Percentiles rank a stretch among this genome's conserved stretches.
Conservation (phyloP, 768 basidiomycete species). For the Cystobasidium onofrii region DNA sequence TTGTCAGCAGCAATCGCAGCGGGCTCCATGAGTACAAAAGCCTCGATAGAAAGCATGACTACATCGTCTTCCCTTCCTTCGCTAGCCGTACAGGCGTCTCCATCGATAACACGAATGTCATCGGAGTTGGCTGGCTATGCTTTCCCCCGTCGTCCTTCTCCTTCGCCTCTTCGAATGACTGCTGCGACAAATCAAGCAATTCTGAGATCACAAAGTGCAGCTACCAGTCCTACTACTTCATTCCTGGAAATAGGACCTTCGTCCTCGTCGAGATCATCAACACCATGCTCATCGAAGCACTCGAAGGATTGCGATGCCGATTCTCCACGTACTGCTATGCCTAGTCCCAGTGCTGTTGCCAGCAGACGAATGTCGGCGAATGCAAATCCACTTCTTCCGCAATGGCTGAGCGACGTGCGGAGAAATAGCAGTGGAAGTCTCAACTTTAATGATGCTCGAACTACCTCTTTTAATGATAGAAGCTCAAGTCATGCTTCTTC, state of each 20-base stretch:
- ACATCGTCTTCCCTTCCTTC: neutral
- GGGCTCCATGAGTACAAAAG: neutral
- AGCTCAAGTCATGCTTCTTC: neutral
- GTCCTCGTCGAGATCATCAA: neutral
- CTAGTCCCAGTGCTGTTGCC: neutral
- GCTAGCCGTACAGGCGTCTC: neutral
- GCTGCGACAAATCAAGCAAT: neutral
- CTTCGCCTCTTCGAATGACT: neutral
- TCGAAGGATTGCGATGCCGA: neutral
- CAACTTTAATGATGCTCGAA: neutral
- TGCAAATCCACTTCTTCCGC: slow-evolving; percentile 15
- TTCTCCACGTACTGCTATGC: neutral
- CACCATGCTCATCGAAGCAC: neutral
- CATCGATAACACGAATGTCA: neutral
- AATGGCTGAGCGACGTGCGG: slow-evolving; percentile 14
- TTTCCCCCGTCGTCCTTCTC: neutral
- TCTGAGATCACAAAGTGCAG: neutral
- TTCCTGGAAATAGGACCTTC: slow-evolving; percentile 13
- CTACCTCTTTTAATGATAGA: neutral
- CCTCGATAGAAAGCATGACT: neutral
- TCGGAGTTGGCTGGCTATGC: neutral
- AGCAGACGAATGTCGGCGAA: neutral
- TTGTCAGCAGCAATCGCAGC: neutral
- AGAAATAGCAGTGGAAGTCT: neutral
- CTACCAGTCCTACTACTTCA: neutral